Evolutionary conservation across 768 basidiomycete genomes (phyloP).

Genomic region (Chalciporus piperatus): DNA sequence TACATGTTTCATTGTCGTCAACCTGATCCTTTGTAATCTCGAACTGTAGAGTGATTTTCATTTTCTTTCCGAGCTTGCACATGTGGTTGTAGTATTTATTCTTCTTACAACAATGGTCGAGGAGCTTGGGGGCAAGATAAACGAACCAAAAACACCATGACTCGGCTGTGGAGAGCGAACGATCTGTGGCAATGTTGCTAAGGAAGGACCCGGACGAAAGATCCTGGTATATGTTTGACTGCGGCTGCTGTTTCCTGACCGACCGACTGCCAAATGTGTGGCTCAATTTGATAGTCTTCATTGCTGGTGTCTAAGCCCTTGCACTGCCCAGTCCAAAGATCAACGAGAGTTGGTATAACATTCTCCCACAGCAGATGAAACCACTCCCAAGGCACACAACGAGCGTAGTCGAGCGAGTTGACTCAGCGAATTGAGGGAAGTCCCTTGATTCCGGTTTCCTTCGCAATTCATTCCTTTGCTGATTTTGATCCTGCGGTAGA

Average conservation of each 20-base stretch:
- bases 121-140: slow-evolving; percentile 15
- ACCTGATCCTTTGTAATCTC: background rate
- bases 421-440: slow-evolving; percentile 31
- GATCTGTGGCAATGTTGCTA: slow-evolving; percentile 32
- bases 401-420: slow-evolving; percentile 35
- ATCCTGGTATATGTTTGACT: slow-evolving; percentile 25
- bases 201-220: slow-evolving; percentile 28
- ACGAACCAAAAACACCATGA: slow-evolving; percentile 22
- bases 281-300: slow-evolving; percentile 28
- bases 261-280: slow-evolving; percentile 41
- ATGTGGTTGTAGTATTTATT: slow-evolving; percentile 16
- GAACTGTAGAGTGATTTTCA: slow-evolving; percentile 8
- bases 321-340: slow-evolving; percentile 39
- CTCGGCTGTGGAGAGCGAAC: slow-evolving; percentile 12
- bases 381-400: slow-evolving; percentile 45
- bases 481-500: slow-evolving; percentile 20
- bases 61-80: background rate
- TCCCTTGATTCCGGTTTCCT: slow-evolving; percentile 34
- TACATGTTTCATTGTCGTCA: background rate
- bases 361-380: slow-evolving; percentile 52
- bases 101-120: slow-evolving; percentile 4
- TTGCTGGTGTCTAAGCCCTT: slow-evolving; percentile 35
- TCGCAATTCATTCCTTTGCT: slow-evolving; percentile 21
- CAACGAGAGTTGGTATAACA: slow-evolving; percentile 38
- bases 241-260: slow-evolving; percentile 29